Evolutionary conservation across 2,329 filamentous ascomycete genomes (phyloP), one percentile per base, ranked within the genome.

Genomic region (Diaporthe vexans): DNA sequence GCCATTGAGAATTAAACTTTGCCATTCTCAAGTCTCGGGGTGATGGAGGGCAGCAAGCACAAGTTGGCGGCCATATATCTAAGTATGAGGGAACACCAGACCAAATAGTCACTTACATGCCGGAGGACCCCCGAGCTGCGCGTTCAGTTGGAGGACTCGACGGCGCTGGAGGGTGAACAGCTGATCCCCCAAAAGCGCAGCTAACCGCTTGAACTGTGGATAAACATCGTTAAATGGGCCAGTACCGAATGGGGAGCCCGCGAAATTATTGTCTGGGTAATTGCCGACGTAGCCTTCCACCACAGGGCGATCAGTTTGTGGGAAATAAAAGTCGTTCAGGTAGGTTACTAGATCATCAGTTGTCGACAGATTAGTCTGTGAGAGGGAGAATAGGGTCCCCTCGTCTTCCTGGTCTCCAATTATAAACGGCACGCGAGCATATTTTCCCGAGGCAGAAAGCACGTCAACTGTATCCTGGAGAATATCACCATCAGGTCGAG

Each of bases 321-420:
- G 40, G 83, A 91, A 92, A 82, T 88, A 91, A 68, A 87, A 78
- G 1, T 79, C 77, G 0, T 81, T 78, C 37, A 93, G 79, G 78
- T 93, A 93, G 3, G 84, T 81, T 10, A 87, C 83, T 0, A 93
- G 74, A 4, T 90, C 81, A 0, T 81, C 82, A 1, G 84, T 88
- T 2, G 87, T 91, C 19, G 86, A 90, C 56, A 93, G 83, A 78
- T 92, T 92, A 35, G 81, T 78, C 71, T 91, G 89, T 77, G 88
- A 87, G 21, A 93, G 83, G 8, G 89, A 85, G 79, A 93, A 93
- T 6, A 93, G 80, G 0, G 91, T 92, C 10, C 91, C 91, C 79
- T 93, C 91, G 78, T 93, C 91, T 83, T 93, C 90, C 81, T 91
- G 88, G 78, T 91, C 86, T 54, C 91, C 91, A 40, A 90, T 84